Evolutionary conservation across 345 rosid genomes (phyloP), one percentile per base, ranked within the genome.

Genomic region (Tarenaya hassleriana): DNA sequence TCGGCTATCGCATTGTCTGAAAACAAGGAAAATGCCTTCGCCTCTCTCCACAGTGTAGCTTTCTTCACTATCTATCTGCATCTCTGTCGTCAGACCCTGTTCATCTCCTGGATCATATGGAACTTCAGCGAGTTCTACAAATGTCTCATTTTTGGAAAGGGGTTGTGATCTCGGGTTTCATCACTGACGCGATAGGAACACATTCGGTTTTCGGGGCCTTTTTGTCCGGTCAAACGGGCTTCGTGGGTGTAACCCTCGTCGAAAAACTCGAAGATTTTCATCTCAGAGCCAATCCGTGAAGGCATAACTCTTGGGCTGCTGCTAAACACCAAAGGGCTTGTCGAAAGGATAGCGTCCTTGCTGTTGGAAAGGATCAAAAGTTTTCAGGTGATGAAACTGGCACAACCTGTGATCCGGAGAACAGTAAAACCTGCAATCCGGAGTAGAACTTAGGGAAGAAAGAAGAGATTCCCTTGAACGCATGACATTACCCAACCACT

Each of bases 201-300:
- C 98, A 92, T 68, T 82, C 90, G 3, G 94, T 88, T 24, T 81
- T 88, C 29, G 98, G 98, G 8, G 98, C 98, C 0, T 92, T 92
- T 57, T 79, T 92, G 50, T 92, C 77, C 40, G 96, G 98, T 35
- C 98, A 96, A 0, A 88, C 84, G 38, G 98, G 96, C 24, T 94
- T 90, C 3, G 80, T 92, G 7, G 96, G 90, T 37, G 79, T 88
- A 15, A 83, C 96, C 19, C 78, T 92, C 6, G 74, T 88, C 15
- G 98, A 92, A 45, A 92, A 85, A 72, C 84, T 92, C 4, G 98
- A 92, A 66, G 98, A 92, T 59, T 92, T n/a, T 92, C 41, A 86
- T 92, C 11, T 88, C 95, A 1, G 98, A 96, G n/a, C 77, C 95
- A 3, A 6, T 75, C 27, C 85, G 76, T n/a, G 98, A 92, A 78